Base-by-base conservation (phyloP, 2,329 filamentous ascomycete species). In the Apiospora phragmitis region DNA sequence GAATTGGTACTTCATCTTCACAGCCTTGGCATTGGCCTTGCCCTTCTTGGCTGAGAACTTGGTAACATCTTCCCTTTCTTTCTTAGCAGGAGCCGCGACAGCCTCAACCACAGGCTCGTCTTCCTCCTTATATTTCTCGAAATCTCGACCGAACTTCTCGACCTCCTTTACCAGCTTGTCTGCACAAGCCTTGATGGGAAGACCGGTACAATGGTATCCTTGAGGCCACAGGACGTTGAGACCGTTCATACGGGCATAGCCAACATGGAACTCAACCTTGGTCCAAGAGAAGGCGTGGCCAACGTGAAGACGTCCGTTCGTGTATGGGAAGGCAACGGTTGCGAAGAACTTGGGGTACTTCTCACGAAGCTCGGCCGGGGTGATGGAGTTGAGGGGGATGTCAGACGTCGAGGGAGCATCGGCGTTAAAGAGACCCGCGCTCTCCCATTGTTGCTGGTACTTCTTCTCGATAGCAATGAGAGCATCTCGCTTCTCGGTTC, bases 131-230 rank as follows among this genome's bases (percentile, higher is more conserved):
- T 94, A 97, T 65, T 88, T 86, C 78, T 95, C 92, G 73, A 98
- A 98, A 78, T 94, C 91, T 79, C 92, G 84, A 29, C 96, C 96
- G 78, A 98, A 99, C 84, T 92, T 86, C 82, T 93, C 90, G 70
- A 98, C 92, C 83, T 99, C 96, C 73, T 94, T 91, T 71, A 92
- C 90, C 65, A 99, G 89, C 86, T 98, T 98, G 86, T 99, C 95
- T 69, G 96, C 94, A 78, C 94, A 97, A 7, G 96, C 95, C 84
- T 98, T 98, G 86, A 99, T 99, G 65, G 95, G 94, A 92, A 99
- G 97, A 77, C 96, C 96, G 0, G 95, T 98, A 84, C 93, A 94
- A 86, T 99, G 96, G 85, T 94, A 99, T 42, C 95, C 96, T 79
- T 96, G 92, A 70, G 96, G 96, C 81, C 96, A 98, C 69, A 98